Base-by-base conservation (phyloP, 345 rosid species). In the Garcia nutans region DNA sequence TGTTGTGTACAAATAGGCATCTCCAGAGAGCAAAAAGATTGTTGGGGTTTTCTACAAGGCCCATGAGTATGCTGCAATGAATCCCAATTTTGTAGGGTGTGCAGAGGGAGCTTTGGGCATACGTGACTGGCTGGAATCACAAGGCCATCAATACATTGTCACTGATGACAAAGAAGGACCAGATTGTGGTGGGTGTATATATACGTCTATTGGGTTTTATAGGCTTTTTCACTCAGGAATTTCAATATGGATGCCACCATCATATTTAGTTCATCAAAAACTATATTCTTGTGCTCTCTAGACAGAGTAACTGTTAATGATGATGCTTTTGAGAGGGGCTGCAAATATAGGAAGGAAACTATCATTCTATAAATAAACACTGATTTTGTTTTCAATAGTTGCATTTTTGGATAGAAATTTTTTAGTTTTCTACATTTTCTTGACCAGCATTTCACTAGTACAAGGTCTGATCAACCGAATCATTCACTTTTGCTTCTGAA, bases 1-100 rank as follows among this genome's bases (percentile, higher is more conserved):
- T 47, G 17, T 23, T 26, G 33, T 45, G 65, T 74, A 67, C 24
- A 28, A 45, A 76, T 87, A 91, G 97, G 90, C 93, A 74, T 86
- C 96, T 76, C 68, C 93, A 8, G 94, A 86, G 52, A 88, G 90
- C 87, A 91, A 91, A 79, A 95, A 95, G 88, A 92, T 95, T 44
- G 97, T 92, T 62, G 99, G 99, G 4, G 99, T 95, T 66, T 95
- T 95, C 84, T 95, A 95, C 90, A 95, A 95, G 86, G 99, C 89
- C 74, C 85, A 91, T 42, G 94, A 92, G 77, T 91, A 90, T 66
- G 94, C 90, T 71, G 20, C 86, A 16, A 81, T 66, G 87, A 91
- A 93, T 71, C 97, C 97, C 20, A 89, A 93, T 73, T 91, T 95
- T 77, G 78, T 93, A 54, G 96, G 97, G 42, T 89, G 92, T 31